Evolutionary conservation across 345 rosid genomes (phyloP).

Genomic region (Draba incana): DNA sequence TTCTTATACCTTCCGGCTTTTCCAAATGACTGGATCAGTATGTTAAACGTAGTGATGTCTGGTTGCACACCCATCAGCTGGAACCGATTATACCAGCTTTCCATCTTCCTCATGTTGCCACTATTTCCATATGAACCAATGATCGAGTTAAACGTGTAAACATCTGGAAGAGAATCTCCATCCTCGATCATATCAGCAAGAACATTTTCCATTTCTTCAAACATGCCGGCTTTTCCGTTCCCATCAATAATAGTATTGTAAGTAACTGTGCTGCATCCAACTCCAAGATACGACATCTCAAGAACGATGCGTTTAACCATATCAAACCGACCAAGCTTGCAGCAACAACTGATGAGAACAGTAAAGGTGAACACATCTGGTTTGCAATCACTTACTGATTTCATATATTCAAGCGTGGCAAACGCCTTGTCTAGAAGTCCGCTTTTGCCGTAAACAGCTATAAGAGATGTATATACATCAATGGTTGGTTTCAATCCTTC

Average conservation of each 20-base stretch:
- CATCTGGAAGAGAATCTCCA: slow-evolving; percentile 64
- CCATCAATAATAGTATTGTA: slow-evolving; percentile 76
- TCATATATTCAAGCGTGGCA: slow-evolving; percentile 64
- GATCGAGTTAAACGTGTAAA: slow-evolving; percentile 73
- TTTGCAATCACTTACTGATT: slow-evolving; percentile 64
- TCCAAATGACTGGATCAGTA: slow-evolving; percentile 69
- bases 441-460: slow-evolving; percentile 67
- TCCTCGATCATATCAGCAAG: slow-evolving; percentile 69
- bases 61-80: slow-evolving; percentile 78
- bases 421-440: slow-evolving; percentile 60
- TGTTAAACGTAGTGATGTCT: slow-evolving; percentile 70
- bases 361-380: slow-evolving; percentile 82
- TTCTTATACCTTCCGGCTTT: slow-evolving; percentile 62
- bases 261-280: slow-evolving; percentile 60
- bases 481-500: slow-evolving; percentile 74
- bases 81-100: slow-evolving; percentile 75
- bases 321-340: slow-evolving; percentile 56
- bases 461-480: slow-evolving; percentile 80
- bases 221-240: slow-evolving; percentile 75
- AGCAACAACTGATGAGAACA: slow-evolving; percentile 61
- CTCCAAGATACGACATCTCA: slow-evolving; percentile 81
- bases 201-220: slow-evolving; percentile 67
- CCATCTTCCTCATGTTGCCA: slow-evolving; percentile 62
- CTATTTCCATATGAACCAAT: slow-evolving; percentile 67
- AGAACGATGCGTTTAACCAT: slow-evolving; percentile 51